Conservation (phyloP, 345 rosid genomes). For the Eucalyptus cloeziana region DNA sequence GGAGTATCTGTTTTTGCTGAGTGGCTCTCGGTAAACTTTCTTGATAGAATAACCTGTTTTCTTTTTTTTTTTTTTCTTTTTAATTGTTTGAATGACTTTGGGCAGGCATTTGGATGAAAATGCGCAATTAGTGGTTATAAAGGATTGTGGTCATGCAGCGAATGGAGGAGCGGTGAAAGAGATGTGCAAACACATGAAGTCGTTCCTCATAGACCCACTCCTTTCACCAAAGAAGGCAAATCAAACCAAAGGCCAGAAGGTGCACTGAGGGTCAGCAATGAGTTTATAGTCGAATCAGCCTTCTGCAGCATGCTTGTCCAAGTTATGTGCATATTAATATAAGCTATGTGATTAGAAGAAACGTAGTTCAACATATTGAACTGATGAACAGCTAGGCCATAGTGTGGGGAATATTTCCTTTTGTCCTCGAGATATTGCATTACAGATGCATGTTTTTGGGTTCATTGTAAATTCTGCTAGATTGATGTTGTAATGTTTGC, state of each 20-base stretch:
- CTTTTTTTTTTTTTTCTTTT: too few relatives aligned
- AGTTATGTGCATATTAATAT: background rate
- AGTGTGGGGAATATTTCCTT: background rate
- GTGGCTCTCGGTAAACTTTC: background rate
- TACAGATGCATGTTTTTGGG: background rate
- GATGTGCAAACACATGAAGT: background rate
- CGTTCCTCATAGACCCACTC: background rate
- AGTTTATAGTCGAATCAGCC: background rate
- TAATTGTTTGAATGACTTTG: background rate
- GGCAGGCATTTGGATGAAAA: slow-evolving; percentile 1
- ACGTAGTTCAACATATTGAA: background rate
- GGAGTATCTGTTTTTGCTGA: background rate
- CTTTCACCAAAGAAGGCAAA: background rate
- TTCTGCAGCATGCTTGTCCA: background rate
- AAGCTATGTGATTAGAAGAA: background rate
- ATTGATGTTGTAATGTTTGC: background rate
- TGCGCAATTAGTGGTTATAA: background rate
- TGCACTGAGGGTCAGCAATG: background rate
- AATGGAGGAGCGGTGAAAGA: background rate
- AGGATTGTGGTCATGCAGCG: background rate
- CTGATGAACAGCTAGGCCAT: background rate
- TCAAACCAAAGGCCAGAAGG: background rate
- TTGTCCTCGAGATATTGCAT: background rate
- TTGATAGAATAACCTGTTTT: background rate
- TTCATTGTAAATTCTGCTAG: background rate